A percentile compares a stretch with the other conserved stretches of the same genome.
Evolutionary conservation across 2,329 filamentous ascomycete genomes (phyloP).

Genomic region (Nigrograna mackinnonii): DNA sequence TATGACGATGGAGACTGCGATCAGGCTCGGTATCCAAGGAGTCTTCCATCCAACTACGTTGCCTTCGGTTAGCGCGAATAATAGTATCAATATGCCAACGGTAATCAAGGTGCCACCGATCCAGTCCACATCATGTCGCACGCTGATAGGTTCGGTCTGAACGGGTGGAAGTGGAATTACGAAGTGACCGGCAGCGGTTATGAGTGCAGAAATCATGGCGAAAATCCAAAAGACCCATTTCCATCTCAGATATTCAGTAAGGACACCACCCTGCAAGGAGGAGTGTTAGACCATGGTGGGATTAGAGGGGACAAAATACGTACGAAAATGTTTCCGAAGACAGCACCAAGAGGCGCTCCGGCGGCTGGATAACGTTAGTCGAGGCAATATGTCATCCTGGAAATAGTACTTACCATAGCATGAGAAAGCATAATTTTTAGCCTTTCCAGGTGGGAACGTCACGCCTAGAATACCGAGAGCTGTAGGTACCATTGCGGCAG

Average conservation of each 20-base stretch:
- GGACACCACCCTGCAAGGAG: constrained; percentile 55
- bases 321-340: constrained; percentile 65
- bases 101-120: constrained; percentile 67
- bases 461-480: constrained; percentile 71
- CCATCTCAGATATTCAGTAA: constrained; percentile 58
- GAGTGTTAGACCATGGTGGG: constrained; percentile 2
- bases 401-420: constrained; percentile 48
- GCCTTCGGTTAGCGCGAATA: constrained; percentile 70
- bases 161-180: constrained; percentile 60
- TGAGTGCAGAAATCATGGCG: constrained; percentile 61
- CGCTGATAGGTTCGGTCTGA: constrained; percentile 31
- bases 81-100: constrained; percentile 61
- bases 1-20: constrained; percentile 61
- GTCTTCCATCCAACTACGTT: constrained; percentile 70
- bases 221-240: constrained; percentile 56
- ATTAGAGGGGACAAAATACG: constrained; percentile 1
- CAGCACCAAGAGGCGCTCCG: constrained; percentile 65
- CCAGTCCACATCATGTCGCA: constrained; percentile 65
- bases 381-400: neutral
- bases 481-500: constrained; percentile 71
- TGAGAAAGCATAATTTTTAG: constrained; percentile 73
- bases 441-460: constrained; percentile 68
- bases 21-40: constrained; percentile 63
- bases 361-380: constrained; percentile 42
- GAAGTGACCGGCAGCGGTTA: constrained; percentile 61